Evolutionary conservation across 2,329 filamentous ascomycete species (phyloP).

Genomic region (Huntiella decipiens): DNA sequence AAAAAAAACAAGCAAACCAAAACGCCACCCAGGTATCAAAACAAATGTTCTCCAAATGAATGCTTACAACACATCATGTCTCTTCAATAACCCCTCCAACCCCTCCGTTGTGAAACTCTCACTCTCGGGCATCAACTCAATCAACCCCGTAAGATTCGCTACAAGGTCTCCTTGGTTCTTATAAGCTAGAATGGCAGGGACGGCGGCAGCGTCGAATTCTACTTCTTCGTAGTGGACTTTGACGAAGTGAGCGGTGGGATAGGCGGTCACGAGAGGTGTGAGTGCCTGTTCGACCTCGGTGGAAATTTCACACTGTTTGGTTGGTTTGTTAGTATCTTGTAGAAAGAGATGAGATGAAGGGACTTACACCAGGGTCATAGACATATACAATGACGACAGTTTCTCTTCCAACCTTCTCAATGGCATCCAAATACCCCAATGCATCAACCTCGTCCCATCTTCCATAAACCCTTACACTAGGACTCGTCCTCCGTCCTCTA

Average conservation of each 20-base stretch:
- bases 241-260: slow-evolving; percentile 65
- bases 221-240: slow-evolving; percentile 83
- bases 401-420: slow-evolving; percentile 69
- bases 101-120: slow-evolving; percentile 37
- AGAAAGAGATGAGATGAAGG: not conserved
- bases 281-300: slow-evolving; percentile 62
- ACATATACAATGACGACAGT: slow-evolving; percentile 86
- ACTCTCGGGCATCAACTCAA: slow-evolving; percentile 64
- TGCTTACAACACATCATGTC: slow-evolving; percentile 27
- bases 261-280: slow-evolving; percentile 48
- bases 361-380: slow-evolving; percentile 63
- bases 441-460: slow-evolving; percentile 71
- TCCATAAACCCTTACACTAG: slow-evolving; percentile 61
- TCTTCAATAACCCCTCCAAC: slow-evolving; percentile 32
- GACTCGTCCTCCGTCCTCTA: slow-evolving; percentile 50
- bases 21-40: not conserved
- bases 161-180: slow-evolving; percentile 74
- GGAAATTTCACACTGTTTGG: slow-evolving; percentile 54
- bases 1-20: not conserved
- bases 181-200: slow-evolving; percentile 80
- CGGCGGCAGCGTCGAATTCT: slow-evolving; percentile 76
- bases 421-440: slow-evolving; percentile 81
- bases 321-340: slow-evolving; percentile 13
- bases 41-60: not conserved
- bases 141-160: slow-evolving; percentile 69